Base-by-base conservation (phyloP, 1,139 yeast species). In the Yarrowia galli region DNA sequence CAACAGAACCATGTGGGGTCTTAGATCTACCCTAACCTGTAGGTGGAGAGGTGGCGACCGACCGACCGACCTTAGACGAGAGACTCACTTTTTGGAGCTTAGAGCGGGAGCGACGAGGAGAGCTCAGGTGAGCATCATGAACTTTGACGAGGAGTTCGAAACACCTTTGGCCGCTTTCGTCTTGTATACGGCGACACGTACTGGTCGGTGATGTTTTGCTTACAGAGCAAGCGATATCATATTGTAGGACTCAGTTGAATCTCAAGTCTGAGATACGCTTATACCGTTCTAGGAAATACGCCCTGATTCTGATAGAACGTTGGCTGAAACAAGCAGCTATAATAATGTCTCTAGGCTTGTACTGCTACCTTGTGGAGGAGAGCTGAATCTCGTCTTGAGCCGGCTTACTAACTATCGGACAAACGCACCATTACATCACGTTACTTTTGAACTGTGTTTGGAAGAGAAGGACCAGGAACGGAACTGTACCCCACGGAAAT, bases 1-100 rank as follows among this genome's bases (percentile, higher is more conserved):
- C 51, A 46, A 40, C 23, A 46, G 45, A 40, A 54, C 61, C 61
- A 54, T 54, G 61, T 54, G 61, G 61, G 61, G 61, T 54, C 61
- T 54, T 40, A 54, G 23, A 38, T 40, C 38, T 54, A 54, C 61
- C 61, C 61, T 54, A 54, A 54, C 61, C 61, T 54, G 61, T 10
- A 53, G 46, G 61, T 22, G 61, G 61, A 54, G 60, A 54, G 60
- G 61, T 54, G 61, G 61, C 46, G 61, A 54, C 32, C 32, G 32
- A 28, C 8, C 8, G 3, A 10, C 7, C 32, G 32, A 28, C 61
- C 45, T 10, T 13, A 8, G 42, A 18, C 3, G 56, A 51, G 42
- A 32, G 42, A 18, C 16, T n/a, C n/a, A n/a, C n/a, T n/a, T n/a
- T n/a, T n/a, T n/a, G n/a, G n/a, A n/a, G n/a, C n/a, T n/a, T n/a